These are phyloP conservation scores for Stropharia rugosoannulata DNA, from an alignment of 768 basidiomycete genomes.

Conservation along the genomic window DNA sequence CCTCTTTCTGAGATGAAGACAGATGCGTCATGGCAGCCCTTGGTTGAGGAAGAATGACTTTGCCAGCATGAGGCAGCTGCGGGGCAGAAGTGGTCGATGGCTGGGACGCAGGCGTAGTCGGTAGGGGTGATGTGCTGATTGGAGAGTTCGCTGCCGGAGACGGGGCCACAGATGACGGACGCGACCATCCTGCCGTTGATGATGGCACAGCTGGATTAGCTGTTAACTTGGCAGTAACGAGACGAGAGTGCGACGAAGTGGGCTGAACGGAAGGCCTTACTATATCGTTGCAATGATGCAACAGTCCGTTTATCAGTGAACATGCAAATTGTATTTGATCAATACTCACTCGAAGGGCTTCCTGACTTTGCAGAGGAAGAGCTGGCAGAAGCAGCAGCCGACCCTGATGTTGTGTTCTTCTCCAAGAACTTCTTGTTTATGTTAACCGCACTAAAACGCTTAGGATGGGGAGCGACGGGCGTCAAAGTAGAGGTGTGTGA, in stretches of 20 bases:
- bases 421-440: slow-evolving; percentile 97
- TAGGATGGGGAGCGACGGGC: slow-evolving; percentile 54
- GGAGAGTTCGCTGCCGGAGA: slow-evolving; percentile 48
- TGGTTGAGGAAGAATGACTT: slow-evolving; percentile 69
- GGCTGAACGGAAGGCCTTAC: slow-evolving; percentile 59
- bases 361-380: slow-evolving; percentile 49
- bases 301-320: slow-evolving; percentile 8
- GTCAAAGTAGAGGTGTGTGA: slow-evolving; percentile 28
- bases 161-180: slow-evolving; percentile 72
- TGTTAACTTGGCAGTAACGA: slow-evolving; percentile 87
- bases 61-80: slow-evolving; percentile 57
- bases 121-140: slow-evolving; percentile 39
- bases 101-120: slow-evolving; percentile 31
- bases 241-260: slow-evolving; percentile 66
- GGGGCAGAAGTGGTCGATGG: slow-evolving; percentile 37
- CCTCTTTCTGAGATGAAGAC: slow-evolving; percentile 29
- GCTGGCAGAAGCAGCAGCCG: slow-evolving; percentile 41
- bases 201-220: slow-evolving; percentile 58
- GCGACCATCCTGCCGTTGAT: slow-evolving; percentile 73
- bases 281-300: slow-evolving; percentile 25
- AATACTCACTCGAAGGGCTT: slow-evolving; percentile 49
- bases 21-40: slow-evolving; percentile 36
- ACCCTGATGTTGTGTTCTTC: slow-evolving; percentile 69
- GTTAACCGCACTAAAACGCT: slow-evolving; percentile 87
- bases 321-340: neutral